Conservation (phyloP, 2,329 filamentous ascomycete species). For the Penicillium griseofulvum region DNA sequence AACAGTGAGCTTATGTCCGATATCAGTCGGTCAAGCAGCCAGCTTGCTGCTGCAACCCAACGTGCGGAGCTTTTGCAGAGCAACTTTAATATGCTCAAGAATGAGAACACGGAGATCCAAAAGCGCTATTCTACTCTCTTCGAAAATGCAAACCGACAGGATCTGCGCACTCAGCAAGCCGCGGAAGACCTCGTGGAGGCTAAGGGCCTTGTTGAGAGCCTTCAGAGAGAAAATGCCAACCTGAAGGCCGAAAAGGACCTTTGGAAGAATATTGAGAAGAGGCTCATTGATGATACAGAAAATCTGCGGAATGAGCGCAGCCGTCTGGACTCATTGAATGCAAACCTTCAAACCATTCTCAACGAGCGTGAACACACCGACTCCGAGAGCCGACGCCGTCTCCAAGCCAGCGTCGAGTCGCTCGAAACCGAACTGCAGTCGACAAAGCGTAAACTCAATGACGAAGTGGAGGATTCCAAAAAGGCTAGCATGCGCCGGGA, state of each 20-base stretch:
- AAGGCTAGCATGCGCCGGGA: slow-evolving; percentile 81
- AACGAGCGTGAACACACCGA: slow-evolving; percentile 89
- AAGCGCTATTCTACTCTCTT: slow-evolving; percentile 74
- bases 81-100: slow-evolving; percentile 80
- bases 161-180: slow-evolving; percentile 84
- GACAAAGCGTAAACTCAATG: slow-evolving; percentile 77
- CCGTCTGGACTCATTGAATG: slow-evolving; percentile 76
- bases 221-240: slow-evolving; percentile 87
- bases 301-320: slow-evolving; percentile 77
- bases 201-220: slow-evolving; percentile 75
- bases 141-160: slow-evolving; percentile 83
- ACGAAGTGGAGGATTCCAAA: slow-evolving; percentile 80
- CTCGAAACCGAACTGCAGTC: slow-evolving; percentile 75
- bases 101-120: slow-evolving; percentile 81
- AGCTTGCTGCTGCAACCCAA: slow-evolving; percentile 76
- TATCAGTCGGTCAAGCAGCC: slow-evolving; percentile 73
- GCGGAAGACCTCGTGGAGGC: slow-evolving; percentile 90
- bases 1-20: slow-evolving; percentile 81
- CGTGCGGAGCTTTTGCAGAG: slow-evolving; percentile 85
- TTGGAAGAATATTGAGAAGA: slow-evolving; percentile 89
- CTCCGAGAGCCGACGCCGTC: slow-evolving; percentile 73
- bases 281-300: slow-evolving; percentile 85
- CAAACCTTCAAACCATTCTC: slow-evolving; percentile 80
- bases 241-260: slow-evolving; percentile 92
- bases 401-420: slow-evolving; percentile 73